These are phyloP conservation scores for Pisolithus thermaeus DNA, from an alignment of 1,284 basidiomycete species.

Conservation along the genomic window DNA sequence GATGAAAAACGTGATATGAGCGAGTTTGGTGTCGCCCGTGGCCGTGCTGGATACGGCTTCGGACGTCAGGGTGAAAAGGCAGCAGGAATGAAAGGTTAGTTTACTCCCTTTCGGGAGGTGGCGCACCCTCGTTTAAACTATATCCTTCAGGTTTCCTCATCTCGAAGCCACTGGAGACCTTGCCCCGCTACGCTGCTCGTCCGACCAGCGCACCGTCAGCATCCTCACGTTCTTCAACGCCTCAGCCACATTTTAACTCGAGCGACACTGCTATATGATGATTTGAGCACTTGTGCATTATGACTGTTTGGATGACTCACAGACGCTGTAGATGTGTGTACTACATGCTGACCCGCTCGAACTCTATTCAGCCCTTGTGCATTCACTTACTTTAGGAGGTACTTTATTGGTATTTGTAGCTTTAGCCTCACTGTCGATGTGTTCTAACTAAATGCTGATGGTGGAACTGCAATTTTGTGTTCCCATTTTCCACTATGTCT, in stretches of 20 bases:
- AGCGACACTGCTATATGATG: slow-evolving; percentile 26
- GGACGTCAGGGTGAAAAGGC: slow-evolving; percentile 73
- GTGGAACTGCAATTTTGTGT: too few relatives aligned
- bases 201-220: slow-evolving; percentile 22
- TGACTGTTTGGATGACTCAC: slow-evolving; percentile 15
- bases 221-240: slow-evolving; percentile 16
- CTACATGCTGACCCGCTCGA: slow-evolving; percentile 12
- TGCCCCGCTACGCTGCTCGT: slow-evolving; percentile 46
- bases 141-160: slow-evolving; percentile 39
- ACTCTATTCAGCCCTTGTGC: slow-evolving; percentile 3
- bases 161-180: slow-evolving; percentile 48
- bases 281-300: slow-evolving; percentile 12
- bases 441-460: not conserved
- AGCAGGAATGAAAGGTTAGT: slow-evolving; percentile 53
- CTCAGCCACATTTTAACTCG: slow-evolving; percentile 23
- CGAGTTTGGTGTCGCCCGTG: slow-evolving; percentile 24
- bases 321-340: slow-evolving; percentile 8
- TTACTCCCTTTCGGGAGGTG: not conserved
- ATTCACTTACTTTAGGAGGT: slow-evolving; percentile 5
- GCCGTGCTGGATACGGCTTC: slow-evolving; percentile 52
- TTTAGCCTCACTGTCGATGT: slow-evolving; percentile 11
- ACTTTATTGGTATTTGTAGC: slow-evolving; percentile 23
- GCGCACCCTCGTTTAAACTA: slow-evolving; percentile 2
- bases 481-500: too few relatives aligned
- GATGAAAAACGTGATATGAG: slow-evolving; percentile 31